Evolutionary conservation across 345 rosid genomes (phyloP).

Genomic region (Populus davidiana): DNA sequence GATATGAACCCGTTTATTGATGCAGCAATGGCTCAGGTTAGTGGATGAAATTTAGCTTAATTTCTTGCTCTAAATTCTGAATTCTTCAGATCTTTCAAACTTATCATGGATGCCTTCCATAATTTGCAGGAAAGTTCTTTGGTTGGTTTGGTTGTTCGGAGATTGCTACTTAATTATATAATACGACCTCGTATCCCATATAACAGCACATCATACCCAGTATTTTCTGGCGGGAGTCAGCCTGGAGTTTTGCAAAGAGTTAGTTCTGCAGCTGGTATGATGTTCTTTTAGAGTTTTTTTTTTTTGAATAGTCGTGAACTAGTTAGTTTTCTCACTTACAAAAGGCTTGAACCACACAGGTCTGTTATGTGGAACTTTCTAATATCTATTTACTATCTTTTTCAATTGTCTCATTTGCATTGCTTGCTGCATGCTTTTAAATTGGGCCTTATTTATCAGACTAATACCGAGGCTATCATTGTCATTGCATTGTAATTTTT

Average conservation of each 20-base stretch:
- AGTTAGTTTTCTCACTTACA: neutral
- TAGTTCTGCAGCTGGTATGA: constrained; percentile 83
- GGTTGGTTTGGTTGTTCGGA: constrained; percentile 59
- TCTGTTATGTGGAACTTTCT: neutral
- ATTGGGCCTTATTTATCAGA: neutral
- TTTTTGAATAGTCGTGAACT: neutral
- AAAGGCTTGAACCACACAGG: neutral
- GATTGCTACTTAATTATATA: constrained; percentile 69
- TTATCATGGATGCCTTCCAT: neutral
- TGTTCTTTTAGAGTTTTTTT: constrained; percentile 21
- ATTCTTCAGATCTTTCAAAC: constrained; percentile 3
- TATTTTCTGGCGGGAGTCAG: constrained; percentile 49
- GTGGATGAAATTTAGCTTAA: neutral
- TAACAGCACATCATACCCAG: constrained; percentile 44
- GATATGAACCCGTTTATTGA: constrained; percentile 86
- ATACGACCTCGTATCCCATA: constrained; percentile 45
- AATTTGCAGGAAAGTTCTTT: constrained; percentile 64
- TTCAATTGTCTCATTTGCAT: neutral
- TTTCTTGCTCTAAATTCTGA: constrained; percentile 1
- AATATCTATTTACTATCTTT: neutral
- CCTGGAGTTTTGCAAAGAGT: constrained; percentile 89
- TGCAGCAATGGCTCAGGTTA: constrained; percentile 89
- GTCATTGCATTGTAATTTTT: neutral
- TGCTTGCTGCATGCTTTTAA: neutral
- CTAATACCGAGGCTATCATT: neutral